Evolutionary conservation across 2,329 filamentous ascomycete species (phyloP).

Genomic region (Colletotrichum gigasporum): DNA sequence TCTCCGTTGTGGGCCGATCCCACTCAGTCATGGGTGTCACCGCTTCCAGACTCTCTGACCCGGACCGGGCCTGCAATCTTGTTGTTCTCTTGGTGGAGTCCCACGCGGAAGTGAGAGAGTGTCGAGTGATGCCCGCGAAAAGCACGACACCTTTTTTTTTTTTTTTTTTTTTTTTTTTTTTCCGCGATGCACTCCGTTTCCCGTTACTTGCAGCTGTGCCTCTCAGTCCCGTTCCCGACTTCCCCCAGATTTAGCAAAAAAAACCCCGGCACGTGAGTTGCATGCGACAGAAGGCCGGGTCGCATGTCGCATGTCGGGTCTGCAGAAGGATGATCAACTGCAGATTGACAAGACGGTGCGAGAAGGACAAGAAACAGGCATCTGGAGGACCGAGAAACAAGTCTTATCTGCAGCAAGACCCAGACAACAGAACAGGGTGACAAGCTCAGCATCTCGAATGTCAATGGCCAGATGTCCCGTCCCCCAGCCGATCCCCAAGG

Average conservation of each 20-base stretch:
- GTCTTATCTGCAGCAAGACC: neutral
- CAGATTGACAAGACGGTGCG: neutral
- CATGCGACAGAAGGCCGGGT: neutral
- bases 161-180: no score
- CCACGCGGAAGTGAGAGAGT: no score
- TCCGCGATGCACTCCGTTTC: no score
- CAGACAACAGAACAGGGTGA: neutral
- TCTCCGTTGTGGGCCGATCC: neutral
- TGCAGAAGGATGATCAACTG: neutral
- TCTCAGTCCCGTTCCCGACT: no score
- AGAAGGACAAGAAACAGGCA: neutral
- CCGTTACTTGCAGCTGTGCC: neutral
- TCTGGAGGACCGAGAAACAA: neutral
- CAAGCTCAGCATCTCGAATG: neutral
- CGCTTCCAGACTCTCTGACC: neutral
- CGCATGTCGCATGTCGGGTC: neutral
- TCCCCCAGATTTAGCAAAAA: neutral
- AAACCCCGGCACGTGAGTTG: neutral
- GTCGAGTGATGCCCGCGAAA: no score
- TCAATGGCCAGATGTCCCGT: conserved; percentile 3
- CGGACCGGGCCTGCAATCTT: neutral
- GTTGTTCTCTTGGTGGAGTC: neutral
- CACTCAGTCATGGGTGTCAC: neutral
- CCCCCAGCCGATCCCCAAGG: neutral
- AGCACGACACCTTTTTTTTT: no score